Percentiles rank a stretch among this genome's conserved stretches.
Conservation (phyloP, 2,329 filamentous ascomycete genomes). For the Thelonectria discophora region DNA sequence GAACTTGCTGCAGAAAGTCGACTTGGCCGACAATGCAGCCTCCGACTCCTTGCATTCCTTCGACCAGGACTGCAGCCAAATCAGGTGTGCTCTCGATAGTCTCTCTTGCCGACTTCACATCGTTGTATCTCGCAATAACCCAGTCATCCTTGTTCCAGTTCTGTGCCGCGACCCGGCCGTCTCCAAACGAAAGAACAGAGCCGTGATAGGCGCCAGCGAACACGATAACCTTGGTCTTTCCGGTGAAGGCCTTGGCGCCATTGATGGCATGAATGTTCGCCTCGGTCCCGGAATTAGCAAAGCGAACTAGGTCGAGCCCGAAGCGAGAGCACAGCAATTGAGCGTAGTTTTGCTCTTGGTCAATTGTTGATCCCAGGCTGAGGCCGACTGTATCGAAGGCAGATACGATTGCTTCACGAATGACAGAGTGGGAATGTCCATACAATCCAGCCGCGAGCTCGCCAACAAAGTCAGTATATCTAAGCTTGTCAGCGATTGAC, state of each 20-base stretch:
- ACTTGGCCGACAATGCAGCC: conserved; percentile 59
- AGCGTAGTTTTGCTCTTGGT: conserved; percentile 58
- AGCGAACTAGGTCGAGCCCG: conserved; percentile 60
- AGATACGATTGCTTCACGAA: conserved; percentile 55
- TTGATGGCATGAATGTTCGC: conserved; percentile 64
- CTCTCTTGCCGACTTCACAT: conserved; percentile 51
- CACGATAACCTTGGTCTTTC: conserved; percentile 51
- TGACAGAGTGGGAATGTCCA: conserved; percentile 64
- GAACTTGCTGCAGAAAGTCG: conserved; percentile 60
- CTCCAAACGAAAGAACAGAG: conserved; percentile 48
- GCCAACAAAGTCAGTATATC: conserved; percentile 63
- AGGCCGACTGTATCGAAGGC: conserved; percentile 54
- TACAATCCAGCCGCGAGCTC: conserved; percentile 69
- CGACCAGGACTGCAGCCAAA: conserved; percentile 67
- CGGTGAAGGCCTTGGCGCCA: conserved; percentile 48
- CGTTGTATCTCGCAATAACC: conserved; percentile 66
- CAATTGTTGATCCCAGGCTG: conserved; percentile 59
- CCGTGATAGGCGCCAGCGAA: conserved; percentile 51
- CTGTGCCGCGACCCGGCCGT: neutral
- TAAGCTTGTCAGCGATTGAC: neutral
- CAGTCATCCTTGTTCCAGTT: conserved; percentile 51
- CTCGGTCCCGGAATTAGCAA: conserved; percentile 69
- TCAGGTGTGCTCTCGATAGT: conserved; percentile 48
- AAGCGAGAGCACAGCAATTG: conserved; percentile 58
- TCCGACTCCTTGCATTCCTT: conserved; percentile 68